Evolutionary conservation across 2,329 filamentous ascomycete species (phyloP).

Genomic region (Annulohypoxylon truncatum): DNA sequence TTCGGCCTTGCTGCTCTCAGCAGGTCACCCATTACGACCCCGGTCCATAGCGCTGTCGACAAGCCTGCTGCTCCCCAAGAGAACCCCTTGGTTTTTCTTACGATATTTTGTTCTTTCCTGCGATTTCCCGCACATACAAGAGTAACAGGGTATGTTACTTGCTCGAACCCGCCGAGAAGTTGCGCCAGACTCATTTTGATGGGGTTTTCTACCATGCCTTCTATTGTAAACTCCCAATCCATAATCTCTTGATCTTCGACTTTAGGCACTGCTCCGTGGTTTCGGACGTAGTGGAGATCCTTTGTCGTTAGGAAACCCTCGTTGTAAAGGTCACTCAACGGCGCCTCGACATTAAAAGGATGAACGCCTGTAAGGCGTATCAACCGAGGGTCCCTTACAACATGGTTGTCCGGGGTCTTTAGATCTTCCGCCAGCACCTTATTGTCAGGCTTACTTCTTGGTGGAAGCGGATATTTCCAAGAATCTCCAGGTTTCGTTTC

Average conservation of each 20-base stretch:
- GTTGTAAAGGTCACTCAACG: constrained; percentile 80
- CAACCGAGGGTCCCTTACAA: constrained; percentile 81
- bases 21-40: constrained; percentile 79
- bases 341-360: constrained; percentile 91
- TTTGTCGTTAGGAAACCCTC: constrained; percentile 87
- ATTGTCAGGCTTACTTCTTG: constrained; percentile 66
- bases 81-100: constrained; percentile 92
- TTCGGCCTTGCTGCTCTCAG: constrained; percentile 74
- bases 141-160: constrained; percentile 87
- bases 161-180: constrained; percentile 78
- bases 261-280: constrained; percentile 85
- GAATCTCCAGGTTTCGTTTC: constrained; percentile 34
- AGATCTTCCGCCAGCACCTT: constrained; percentile 79
- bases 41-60: constrained; percentile 89
- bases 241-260: constrained; percentile 78
- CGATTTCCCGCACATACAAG: constrained; percentile 93
- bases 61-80: constrained; percentile 92
- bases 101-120: constrained; percentile 91
- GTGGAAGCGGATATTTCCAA: constrained; percentile 73
- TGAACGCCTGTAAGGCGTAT: constrained; percentile 90
- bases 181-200: constrained; percentile 77
- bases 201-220: constrained; percentile 84
- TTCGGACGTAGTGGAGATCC: constrained; percentile 90
- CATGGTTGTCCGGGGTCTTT: constrained; percentile 85
- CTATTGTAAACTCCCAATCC: constrained; percentile 84